Percentiles rank a stretch among this genome's conserved stretches.
Conservation (phyloP, 306 rosid species). For the Citrullus amarus region DNA sequence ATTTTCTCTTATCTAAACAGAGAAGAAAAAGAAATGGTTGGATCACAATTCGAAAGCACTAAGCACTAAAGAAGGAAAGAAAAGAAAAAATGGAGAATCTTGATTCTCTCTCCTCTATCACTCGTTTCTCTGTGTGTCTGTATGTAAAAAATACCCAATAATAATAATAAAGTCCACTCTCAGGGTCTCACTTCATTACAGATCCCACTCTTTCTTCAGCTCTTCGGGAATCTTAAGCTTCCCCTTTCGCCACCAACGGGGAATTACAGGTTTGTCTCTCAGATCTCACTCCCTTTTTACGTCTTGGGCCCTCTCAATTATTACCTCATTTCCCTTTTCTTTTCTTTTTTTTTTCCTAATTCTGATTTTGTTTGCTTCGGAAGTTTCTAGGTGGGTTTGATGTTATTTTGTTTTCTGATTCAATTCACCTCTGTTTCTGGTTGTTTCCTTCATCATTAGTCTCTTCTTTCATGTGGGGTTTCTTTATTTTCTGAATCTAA, state of each 20-base stretch:
- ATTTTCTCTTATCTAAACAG: neutral
- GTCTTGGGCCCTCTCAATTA: neutral
- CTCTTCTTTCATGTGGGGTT: neutral
- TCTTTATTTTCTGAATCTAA: neutral
- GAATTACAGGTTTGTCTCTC: slow-evolving; percentile 10
- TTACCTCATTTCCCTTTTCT: neutral
- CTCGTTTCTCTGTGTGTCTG: neutral
- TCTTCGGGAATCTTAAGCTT: neutral
- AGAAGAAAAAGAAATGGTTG: neutral
- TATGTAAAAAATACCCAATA: neutral
- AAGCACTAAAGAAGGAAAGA: neutral
- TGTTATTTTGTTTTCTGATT: neutral
- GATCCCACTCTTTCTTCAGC: neutral
- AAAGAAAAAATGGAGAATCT: neutral
- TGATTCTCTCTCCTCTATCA: slow-evolving; percentile 1
- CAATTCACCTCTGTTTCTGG: neutral
- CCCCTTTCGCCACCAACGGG: neutral
- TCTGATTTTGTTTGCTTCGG: neutral
- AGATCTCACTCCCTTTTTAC: slow-evolving; percentile 3
- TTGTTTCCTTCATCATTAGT: neutral
- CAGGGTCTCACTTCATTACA: neutral
- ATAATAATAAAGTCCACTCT: slow-evolving; percentile 11
- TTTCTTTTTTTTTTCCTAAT: neutral
- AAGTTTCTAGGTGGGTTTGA: neutral
- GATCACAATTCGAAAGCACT: neutral